Evolutionary conservation across 2,329 filamentous ascomycete genomes (phyloP).

Genomic region (Fusarium duplospermum): DNA sequence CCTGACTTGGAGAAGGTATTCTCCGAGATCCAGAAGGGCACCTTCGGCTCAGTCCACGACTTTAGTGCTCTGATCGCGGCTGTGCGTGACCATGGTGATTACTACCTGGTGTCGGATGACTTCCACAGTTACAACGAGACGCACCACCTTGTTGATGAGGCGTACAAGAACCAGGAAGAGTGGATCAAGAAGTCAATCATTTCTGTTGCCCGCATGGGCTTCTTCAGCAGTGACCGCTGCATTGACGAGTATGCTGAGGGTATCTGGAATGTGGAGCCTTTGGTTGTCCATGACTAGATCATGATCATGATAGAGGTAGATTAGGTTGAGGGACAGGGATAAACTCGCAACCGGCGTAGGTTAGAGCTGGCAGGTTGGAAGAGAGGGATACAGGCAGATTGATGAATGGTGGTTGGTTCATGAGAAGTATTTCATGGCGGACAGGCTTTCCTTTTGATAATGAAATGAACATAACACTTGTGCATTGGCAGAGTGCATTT

Average conservation of each 20-base stretch:
- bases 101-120: constrained; percentile 97
- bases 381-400: constrained; percentile 27
- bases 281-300: constrained; percentile 59
- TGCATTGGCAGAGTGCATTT: not conserved
- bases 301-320: constrained; percentile 15
- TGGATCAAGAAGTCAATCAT: constrained; percentile 93
- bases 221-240: constrained; percentile 94
- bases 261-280: constrained; percentile 96
- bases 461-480: constrained; percentile 27
- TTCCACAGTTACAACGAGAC: constrained; percentile 96
- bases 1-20: constrained; percentile 84
- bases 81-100: constrained; percentile 93
- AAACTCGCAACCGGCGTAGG: constrained; percentile 21
- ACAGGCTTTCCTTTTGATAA: constrained; percentile 25
- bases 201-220: constrained; percentile 93
- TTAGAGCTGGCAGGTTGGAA: constrained; percentile 7
- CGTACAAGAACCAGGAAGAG: constrained; percentile 90
- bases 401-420: constrained; percentile 13
- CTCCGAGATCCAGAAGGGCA: constrained; percentile 80
- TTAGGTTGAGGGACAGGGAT: constrained; percentile 10
- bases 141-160: constrained; percentile 89
- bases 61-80: constrained; percentile 88
- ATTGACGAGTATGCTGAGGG: constrained; percentile 97
- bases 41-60: constrained; percentile 81
- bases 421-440: constrained; percentile 16